Evolutionary conservation across 2,329 filamentous ascomycete genomes (phyloP), one percentile per base, ranked within the genome.

Genomic region (Cordyceps cateniannulata): DNA sequence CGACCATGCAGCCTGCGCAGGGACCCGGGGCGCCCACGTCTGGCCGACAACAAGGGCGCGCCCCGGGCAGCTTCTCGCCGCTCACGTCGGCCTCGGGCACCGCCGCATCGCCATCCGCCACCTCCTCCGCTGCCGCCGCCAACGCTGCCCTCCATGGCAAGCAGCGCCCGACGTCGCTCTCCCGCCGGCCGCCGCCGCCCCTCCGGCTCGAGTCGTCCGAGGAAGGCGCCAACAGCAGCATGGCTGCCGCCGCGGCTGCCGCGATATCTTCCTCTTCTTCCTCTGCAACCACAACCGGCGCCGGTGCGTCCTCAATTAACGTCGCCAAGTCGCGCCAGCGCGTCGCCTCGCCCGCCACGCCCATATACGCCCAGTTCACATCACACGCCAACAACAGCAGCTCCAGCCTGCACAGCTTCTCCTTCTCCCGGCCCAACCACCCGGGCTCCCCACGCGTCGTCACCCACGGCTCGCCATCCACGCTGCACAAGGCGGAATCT

Each of bases 61-160:
- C 77, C 62, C 80, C 81, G 29, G 81, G 82, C 64, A 82, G 80
- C 76, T 85, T 85, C 74, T 80, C 81, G 62, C 79, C 82, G 63
- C 71, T 84, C 51, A 69, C 66, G 12, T 68, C 71, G 35, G 65
- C 67, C 3, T 65, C 71, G 62, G 65, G 70, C 53, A 62, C 72
- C 47, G 64, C 66, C 40, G 24, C 50, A 9, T 50, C 60, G 25
- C 35, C 60, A 4, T 63, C 67, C 59, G 65, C 67, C 7, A 44
- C 53, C 9, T 49, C 53, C 10, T 63, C 65, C 51, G 62, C 70
- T 22, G 63, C 69, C 32, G 62, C 70, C 58, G 53, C 64, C 67
- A 59, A 65, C 55, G 29, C 48, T 8, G 60, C 66, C 32, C 32
- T 50, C 5, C 44, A 55, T 14, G 35, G 47, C 10, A 63, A 29